A percentile compares a stretch with the other conserved stretches of the same genome.
Evolutionary conservation across 2,329 filamentous ascomycete species (phyloP).

Genomic region (Claviceps sp.): DNA sequence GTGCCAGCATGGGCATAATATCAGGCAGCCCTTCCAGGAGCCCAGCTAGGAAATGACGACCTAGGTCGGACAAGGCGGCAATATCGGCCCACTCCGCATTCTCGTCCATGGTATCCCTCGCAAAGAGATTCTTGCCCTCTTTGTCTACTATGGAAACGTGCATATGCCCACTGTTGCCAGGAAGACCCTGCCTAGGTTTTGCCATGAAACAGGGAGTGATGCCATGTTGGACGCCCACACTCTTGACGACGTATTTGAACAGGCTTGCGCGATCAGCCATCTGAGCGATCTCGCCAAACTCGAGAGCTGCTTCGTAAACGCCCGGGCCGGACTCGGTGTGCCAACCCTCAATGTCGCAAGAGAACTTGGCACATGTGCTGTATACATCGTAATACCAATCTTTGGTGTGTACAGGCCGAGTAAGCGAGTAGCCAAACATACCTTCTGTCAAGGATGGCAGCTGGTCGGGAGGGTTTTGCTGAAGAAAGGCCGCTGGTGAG

Average conservation of each 20-base stretch:
- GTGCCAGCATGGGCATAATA: slow-evolving; percentile 89
- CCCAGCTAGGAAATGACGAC: slow-evolving; percentile 85
- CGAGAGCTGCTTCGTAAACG: slow-evolving; percentile 88
- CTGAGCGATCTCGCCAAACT: slow-evolving; percentile 73
- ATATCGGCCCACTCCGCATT: slow-evolving; percentile 64
- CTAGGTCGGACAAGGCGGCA: slow-evolving; percentile 69
- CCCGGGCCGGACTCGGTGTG: slow-evolving; percentile 90
- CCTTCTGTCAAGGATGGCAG: slow-evolving; percentile 76
- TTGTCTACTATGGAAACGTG: slow-evolving; percentile 79
- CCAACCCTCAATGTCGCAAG: slow-evolving; percentile 81
- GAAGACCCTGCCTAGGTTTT: slow-evolving; percentile 80
- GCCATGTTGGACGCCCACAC: slow-evolving; percentile 70
- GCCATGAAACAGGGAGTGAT: slow-evolving; percentile 99
- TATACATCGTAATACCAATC: slow-evolving; percentile 87
- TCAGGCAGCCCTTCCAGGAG: slow-evolving; percentile 80
- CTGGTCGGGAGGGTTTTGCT: slow-evolving; percentile 56
- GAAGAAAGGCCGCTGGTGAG: slow-evolving; percentile 61
- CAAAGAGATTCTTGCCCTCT: slow-evolving; percentile 73
- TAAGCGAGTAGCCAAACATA: slow-evolving; percentile 93
- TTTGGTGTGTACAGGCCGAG: slow-evolving; percentile 75
- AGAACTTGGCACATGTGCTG: slow-evolving; percentile 63
- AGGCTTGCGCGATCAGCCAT: slow-evolving; percentile 89
- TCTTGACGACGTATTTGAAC: slow-evolving; percentile 94
- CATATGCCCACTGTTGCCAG: slow-evolving; percentile 92
- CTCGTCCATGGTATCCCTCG: slow-evolving; percentile 56